Evolutionary conservation across 169 alveolate genomes (phyloP).

Genomic region (Perkinsus chesapeaki): DNA sequence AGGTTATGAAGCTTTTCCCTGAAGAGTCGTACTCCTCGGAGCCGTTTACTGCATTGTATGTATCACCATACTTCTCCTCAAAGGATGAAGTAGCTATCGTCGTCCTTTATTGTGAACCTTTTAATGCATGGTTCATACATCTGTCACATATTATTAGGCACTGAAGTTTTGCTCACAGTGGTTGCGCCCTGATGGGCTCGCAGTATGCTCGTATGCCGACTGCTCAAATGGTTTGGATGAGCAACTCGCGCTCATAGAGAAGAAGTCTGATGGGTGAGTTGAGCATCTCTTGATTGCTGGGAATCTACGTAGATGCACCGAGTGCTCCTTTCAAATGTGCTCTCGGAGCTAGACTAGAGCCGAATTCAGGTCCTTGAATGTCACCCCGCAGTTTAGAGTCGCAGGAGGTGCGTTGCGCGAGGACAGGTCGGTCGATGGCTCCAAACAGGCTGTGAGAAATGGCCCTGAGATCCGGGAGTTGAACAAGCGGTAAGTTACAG

Average conservation of each 20-base stretch:
- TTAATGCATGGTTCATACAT: not conserved
- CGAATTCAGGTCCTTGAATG: not conserved
- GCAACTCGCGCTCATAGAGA: not conserved
- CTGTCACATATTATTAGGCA: no score
- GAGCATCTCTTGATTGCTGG: not conserved
- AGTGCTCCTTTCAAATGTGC: not conserved
- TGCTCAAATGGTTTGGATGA: not conserved
- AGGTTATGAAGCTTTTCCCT: not conserved
- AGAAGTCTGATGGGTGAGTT: not conserved
- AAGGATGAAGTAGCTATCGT: not conserved
- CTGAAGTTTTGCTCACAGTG: not conserved
- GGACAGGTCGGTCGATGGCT: not conserved
- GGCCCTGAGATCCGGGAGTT: not conserved
- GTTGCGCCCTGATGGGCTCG: not conserved
- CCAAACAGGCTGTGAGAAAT: not conserved
- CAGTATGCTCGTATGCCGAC: not conserved
- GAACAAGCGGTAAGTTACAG: not conserved
- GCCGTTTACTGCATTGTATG: not conserved
- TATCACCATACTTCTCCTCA: not conserved
- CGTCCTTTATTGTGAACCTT: not conserved
- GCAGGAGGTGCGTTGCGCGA: not conserved
- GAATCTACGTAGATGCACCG: not conserved
- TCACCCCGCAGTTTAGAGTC: not conserved
- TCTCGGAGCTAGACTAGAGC: not conserved
- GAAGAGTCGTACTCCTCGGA: not conserved